These are phyloP conservation scores for Candida sp. DNA, from an alignment of 1,139 yeast species.

Conservation along the genomic window DNA sequence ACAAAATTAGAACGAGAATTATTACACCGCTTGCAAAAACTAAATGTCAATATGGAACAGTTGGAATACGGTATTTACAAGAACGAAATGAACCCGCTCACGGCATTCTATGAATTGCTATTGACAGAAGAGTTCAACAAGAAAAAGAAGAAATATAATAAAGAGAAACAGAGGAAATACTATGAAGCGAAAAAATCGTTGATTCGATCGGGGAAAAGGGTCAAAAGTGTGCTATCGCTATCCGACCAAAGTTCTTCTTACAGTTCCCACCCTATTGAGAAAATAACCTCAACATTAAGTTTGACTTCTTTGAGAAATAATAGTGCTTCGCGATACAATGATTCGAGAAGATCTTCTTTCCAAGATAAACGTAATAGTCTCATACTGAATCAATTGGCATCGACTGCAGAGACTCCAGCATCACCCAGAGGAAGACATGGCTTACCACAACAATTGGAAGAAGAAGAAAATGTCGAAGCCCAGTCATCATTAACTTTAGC, in stretches of 20 bases:
- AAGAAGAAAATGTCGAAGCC: not conserved
- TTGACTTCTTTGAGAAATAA: slow-evolving; percentile 23
- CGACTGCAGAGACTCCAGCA: not conserved
- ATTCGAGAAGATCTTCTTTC: slow-evolving; percentile 2
- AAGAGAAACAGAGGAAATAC: slow-evolving; percentile 38
- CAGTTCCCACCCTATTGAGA: slow-evolving; percentile 36
- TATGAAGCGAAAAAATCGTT: slow-evolving; percentile 38
- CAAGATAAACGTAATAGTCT: slow-evolving; percentile 2
- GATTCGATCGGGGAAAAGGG: slow-evolving; percentile 49
- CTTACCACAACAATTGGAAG: not conserved
- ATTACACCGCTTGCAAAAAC: slow-evolving; percentile 58
- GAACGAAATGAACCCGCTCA: slow-evolving; percentile 68
- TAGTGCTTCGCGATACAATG: not conserved
- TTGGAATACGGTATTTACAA: slow-evolving; percentile 59
- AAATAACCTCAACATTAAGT: slow-evolving; percentile 38
- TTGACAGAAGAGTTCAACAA: slow-evolving; percentile 56
- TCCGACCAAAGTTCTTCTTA: slow-evolving; percentile 21
- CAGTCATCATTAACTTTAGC: slow-evolving; percentile 1
- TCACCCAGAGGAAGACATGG: not conserved
- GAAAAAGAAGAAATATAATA: slow-evolving; percentile 30
- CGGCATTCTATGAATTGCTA: slow-evolving; percentile 82
- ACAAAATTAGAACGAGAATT: slow-evolving; percentile 64
- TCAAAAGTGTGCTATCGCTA: slow-evolving; percentile 39
- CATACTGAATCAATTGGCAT: not conserved
- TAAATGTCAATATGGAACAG: slow-evolving; percentile 65